A percentile compares a stretch with the other conserved stretches of the same genome.
These are phyloP conservation scores for Echinochloa phyllopogon DNA, from an alignment of 176 grass and related monocot species.

Conservation along the genomic window DNA sequence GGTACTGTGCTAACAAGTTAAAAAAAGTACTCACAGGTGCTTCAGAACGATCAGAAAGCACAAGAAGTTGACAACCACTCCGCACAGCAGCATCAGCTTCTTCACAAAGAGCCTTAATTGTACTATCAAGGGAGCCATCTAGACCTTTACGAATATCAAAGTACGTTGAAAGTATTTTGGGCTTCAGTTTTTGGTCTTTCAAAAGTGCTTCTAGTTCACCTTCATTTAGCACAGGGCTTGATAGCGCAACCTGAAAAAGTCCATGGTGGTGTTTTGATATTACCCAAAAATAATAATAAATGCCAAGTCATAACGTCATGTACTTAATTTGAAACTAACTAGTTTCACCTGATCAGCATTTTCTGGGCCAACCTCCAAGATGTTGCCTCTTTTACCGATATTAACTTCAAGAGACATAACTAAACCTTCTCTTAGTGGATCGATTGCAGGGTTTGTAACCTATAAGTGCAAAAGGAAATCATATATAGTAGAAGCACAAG, in stretches of 20 bases:
- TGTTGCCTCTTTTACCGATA: conserved; percentile 94
- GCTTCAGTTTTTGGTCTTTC: conserved; percentile 79
- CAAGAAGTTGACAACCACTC: conserved; percentile 91
- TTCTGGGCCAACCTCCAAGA: conserved; percentile 92
- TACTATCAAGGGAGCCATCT: conserved; percentile 85
- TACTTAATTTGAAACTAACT: conserved; percentile 32
- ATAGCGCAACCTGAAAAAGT: conserved; percentile 81
- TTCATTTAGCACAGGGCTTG: conserved; percentile 95
- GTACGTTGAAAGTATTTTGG: conserved; percentile 83
- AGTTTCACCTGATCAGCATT: conserved; percentile 91
- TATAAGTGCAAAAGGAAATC: conserved; percentile 44
- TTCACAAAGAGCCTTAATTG: conserved; percentile 80
- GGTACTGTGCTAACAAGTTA: conserved; percentile 21
- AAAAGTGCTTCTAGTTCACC: conserved; percentile 88
- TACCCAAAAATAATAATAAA: conserved; percentile 23
- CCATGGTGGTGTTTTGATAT: conserved; percentile 40
- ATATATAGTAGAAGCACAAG: conserved; percentile 29
- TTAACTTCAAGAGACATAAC: conserved; percentile 99
- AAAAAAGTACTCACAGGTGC: conserved; percentile 74
- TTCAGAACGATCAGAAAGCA: conserved; percentile 95
- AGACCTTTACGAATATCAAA: conserved; percentile 95
- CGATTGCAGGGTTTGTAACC: conserved; percentile 99
- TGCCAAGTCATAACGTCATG: neutral
- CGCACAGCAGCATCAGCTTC: conserved; percentile 95
- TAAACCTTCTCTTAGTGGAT: conserved; percentile 98